These are phyloP conservation scores for Brachypodium distachyon DNA, from an alignment of 202 grass and related monocot genomes.

Conservation along the genomic window DNA sequence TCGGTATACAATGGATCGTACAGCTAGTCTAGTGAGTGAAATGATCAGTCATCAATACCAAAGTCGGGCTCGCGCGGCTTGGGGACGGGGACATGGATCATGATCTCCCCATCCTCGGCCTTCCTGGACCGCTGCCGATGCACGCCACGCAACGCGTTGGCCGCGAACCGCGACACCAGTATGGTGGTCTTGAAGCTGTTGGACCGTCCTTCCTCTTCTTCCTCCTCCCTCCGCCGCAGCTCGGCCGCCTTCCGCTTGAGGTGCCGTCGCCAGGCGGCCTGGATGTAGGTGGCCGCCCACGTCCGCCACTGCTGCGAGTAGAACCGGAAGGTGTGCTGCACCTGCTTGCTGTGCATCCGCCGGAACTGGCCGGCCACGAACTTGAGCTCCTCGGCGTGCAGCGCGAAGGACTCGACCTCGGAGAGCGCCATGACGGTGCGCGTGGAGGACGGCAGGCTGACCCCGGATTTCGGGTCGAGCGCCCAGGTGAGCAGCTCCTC, in stretches of 20 bases:
- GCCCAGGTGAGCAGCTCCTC: conserved; percentile 92
- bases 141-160: conserved; percentile 61
- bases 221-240: conserved; percentile 39
- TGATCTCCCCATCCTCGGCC: conserved; percentile 26
- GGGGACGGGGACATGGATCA: conserved; percentile 35
- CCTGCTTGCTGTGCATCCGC: conserved; percentile 74
- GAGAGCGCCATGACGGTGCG: conserved; percentile 68
- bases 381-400: conserved; percentile 71
- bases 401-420: conserved; percentile 75
- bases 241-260: conserved; percentile 53
- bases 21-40: no score
- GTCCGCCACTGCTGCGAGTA: conserved; percentile 93
- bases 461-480: conserved; percentile 70
- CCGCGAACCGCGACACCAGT: conserved; percentile 61
- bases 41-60: conserved; percentile 17
- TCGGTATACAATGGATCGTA: no score
- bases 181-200: conserved; percentile 55
- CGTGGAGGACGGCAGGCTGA: conserved; percentile 66
- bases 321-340: conserved; percentile 92
- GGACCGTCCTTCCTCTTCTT: background rate
- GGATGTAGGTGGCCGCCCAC: conserved; percentile 72
- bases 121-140: conserved; percentile 37
- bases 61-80: conserved; percentile 70
- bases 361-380: conserved; percentile 84
- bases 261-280: conserved; percentile 70